These are phyloP conservation scores for Cardamine chenopodiifolia DNA, from an alignment of 345 rosid genomes.

Conservation along the genomic window DNA sequence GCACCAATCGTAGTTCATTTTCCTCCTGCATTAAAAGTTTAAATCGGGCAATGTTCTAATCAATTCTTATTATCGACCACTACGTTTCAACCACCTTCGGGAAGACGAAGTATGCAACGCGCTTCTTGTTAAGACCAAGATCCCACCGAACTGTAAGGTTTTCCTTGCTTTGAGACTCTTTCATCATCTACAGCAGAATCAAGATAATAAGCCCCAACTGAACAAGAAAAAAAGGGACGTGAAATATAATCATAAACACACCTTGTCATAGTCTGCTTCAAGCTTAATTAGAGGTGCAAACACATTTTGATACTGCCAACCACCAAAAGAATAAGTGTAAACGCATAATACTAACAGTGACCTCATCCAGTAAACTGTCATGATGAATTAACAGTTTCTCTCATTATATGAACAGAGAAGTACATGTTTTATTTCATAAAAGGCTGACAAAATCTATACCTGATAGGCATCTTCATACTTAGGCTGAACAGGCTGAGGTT, in stretches of 20 bases:
- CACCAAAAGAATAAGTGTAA: constrained; percentile 20
- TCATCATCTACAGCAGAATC: constrained; percentile 79
- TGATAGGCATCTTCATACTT: constrained; percentile 99
- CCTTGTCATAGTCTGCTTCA: constrained; percentile 99
- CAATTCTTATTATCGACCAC: constrained; percentile 3
- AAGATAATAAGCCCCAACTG: constrained; percentile 27
- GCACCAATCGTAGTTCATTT: constrained; percentile 94
- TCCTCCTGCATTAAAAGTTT: constrained; percentile 69
- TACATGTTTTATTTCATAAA: neutral
- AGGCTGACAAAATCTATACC: constrained; percentile 48
- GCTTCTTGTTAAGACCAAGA: constrained; percentile 96
- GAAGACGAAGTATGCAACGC: constrained; percentile 90
- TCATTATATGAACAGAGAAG: neutral
- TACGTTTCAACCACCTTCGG: constrained; percentile 69
- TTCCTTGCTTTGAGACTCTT: constrained; percentile 99
- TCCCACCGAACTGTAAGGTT: constrained; percentile 96
- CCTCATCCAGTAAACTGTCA: constrained; percentile 19
- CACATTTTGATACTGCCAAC: constrained; percentile 97
- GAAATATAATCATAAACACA: constrained; percentile 36
- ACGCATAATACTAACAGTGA: constrained; percentile 1
- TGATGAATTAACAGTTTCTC: constrained; percentile 7
- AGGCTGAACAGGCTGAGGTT: constrained; percentile 91
- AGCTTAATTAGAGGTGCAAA: constrained; percentile 99
- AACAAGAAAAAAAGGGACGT: constrained; percentile 2
- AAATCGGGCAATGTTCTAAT: constrained; percentile 28